Conservation (phyloP, 768 basidiomycete species). For the Tylopilus sp. region DNA sequence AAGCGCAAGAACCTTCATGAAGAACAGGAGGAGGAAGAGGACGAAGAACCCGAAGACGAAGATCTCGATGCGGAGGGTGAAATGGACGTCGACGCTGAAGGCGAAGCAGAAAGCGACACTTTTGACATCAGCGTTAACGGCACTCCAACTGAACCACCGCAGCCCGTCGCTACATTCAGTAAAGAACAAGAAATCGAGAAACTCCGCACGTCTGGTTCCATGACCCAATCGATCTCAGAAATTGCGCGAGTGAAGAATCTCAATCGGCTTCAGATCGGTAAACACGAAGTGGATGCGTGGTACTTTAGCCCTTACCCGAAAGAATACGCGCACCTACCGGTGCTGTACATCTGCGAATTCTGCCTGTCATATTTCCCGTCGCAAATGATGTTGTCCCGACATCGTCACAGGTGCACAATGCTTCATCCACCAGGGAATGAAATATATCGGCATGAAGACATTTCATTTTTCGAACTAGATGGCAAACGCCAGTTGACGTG, state of each 20-base stretch:
- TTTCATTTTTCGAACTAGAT: constrained; percentile 98
- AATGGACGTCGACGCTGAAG: constrained; percentile 47
- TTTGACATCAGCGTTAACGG: constrained; percentile 58
- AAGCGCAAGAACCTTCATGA: constrained; percentile 70
- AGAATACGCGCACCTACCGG: constrained; percentile 93
- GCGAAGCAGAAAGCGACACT: constrained; percentile 56
- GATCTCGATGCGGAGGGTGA: constrained; percentile 47
- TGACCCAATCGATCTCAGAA: constrained; percentile 98
- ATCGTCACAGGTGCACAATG: constrained; percentile 87
- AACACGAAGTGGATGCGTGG: constrained; percentile 99
- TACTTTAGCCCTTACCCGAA: constrained; percentile 99
- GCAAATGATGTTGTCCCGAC: constrained; percentile 85
- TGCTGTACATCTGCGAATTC: constrained; percentile 98
- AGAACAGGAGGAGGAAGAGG: constrained; percentile 56
- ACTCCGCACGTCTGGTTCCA: constrained; percentile 93
- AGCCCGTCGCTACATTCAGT: constrained; percentile 67
- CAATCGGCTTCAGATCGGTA: constrained; percentile 93
- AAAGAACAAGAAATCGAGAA: constrained; percentile 99
- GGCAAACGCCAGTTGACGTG: constrained; percentile 93
- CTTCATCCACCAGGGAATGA: constrained; percentile 98
- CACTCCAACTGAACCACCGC: constrained; percentile 45
- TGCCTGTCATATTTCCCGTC: constrained; percentile 93
- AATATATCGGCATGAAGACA: constrained; percentile 96
- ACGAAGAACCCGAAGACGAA: constrained; percentile 45
- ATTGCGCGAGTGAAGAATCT: constrained; percentile 98